Conservation (phyloP, 2,329 filamentous ascomycete genomes). For the Monosporascus sp. region DNA sequence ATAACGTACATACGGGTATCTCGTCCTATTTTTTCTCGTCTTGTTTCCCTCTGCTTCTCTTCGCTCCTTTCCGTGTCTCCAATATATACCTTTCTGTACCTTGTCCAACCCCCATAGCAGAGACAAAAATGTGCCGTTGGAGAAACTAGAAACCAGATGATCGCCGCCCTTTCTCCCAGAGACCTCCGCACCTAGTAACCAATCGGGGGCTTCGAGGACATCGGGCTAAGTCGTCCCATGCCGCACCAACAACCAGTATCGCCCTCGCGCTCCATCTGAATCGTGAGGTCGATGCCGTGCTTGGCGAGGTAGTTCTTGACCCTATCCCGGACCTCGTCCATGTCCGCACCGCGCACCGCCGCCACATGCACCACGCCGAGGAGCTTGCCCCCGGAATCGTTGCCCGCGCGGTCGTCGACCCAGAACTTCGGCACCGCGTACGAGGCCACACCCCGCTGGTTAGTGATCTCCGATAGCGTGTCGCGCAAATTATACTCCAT, state of each 20-base stretch:
- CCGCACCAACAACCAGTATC: slow-evolving; percentile 62
- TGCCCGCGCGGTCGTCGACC: slow-evolving; percentile 64
- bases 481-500: slow-evolving; percentile 86
- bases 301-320: slow-evolving; percentile 65
- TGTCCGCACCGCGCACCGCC: slow-evolving; percentile 63
- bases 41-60: too few relatives aligned
- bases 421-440: slow-evolving; percentile 90
- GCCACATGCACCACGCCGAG: slow-evolving; percentile 84
- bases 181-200: slow-evolving; percentile 13
- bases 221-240: slow-evolving; percentile 30
- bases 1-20: not conserved
- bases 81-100: too few relatives aligned
- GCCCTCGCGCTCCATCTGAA: slow-evolving; percentile 84
- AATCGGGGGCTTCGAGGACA: slow-evolving; percentile 23
- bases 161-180: not conserved
- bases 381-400: slow-evolving; percentile 47
- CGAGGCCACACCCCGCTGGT: slow-evolving; percentile 75
- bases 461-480: slow-evolving; percentile 75
- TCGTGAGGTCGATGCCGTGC: slow-evolving; percentile 72
- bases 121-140: too few relatives aligned
- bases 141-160: not conserved
- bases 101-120: too few relatives aligned
- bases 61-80: not conserved
- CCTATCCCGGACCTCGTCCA: slow-evolving; percentile 80
- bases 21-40: too few relatives aligned